Base-by-base conservation (phyloP, 768 basidiomycete species). In the Piloderma croceum region DNA sequence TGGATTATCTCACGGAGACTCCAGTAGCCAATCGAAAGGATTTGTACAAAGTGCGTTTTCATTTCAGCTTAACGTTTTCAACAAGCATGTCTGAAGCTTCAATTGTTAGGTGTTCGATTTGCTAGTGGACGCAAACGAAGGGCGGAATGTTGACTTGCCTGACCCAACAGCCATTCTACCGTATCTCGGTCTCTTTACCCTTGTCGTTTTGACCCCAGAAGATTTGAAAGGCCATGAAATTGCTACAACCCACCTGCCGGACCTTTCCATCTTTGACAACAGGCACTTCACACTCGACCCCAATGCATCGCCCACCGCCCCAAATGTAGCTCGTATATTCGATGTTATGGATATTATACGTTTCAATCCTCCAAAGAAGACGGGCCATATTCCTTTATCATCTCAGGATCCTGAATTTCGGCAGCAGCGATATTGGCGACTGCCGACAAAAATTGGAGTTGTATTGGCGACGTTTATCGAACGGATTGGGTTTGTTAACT, bases 21-120 rank as follows among this genome's bases (percentile, higher is more conserved):
- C 44, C 44, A 23, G 41, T 41, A 24, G 31, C 38, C 6, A 12
- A 18, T 41, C 44, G 29, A 41, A 22, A 34, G 35, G 32, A 38
- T 20, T 24, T 45, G 22, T 33, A 45, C 32, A 41, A 45, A 39
- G 44, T 45, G 40, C 23, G 44, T 34, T 21, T 23, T 44, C 12
- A n/a, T 31, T 21, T 40, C 12, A 12, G 9, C n/a, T 20, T 7
- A 18, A 19, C n/a, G n/a, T 21, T 22, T 23, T 11, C 11, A n/a
- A n/a, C n/a, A n/a, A n/a, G n/a, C n/a, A n/a, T n/a, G n/a, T n/a
- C 27, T 44, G 20, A 42, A 32, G 42, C 21, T n/a, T 32, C 38
- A 32, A 44, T 13, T 18, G 32, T 44, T 19, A 42, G 41, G 41
- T 42, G n/a, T 34, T 42, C 21, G 41, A 42, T 24, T 24, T 42